Evolutionary conservation across 768 basidiomycete genomes (phyloP), one percentile per base, ranked within the genome.

Genomic region (Serendipita vermifera): DNA sequence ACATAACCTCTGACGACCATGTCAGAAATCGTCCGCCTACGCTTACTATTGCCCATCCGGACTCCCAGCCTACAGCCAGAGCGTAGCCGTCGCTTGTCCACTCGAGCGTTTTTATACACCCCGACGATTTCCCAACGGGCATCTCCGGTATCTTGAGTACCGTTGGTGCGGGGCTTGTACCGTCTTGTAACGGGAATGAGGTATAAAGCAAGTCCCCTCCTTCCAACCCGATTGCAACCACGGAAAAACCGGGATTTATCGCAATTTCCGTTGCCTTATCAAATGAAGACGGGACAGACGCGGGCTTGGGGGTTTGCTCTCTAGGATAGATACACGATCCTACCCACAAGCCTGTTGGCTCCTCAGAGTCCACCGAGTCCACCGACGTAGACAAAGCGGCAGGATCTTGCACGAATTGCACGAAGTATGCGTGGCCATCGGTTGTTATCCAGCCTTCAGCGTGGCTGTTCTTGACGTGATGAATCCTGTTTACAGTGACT

Each of bases 81-180:
- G 88, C 89, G 69, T 92, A 92, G 2, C 94, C 94, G 68, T 99
- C 96, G 0, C 87, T 87, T 53, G 87, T 93, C 94, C 93, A 97
- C 62, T 90, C 81, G 67, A 94, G 73, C 9, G 78, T 67, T 58
- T 68, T 77, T 3, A 90, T 80, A 36, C 76, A 69, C 1, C 87
- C 88, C 3, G 74, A 24, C 9, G 46, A 5, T 77, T 22, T 66
- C 64, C 5, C 75, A 72, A 40, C 72, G 73, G 59, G 74, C 77
- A 59, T 79, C 78, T 33, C 78, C 73, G 59, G 80, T 79, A 51
- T 51, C 46, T 51, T 31, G 7, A 51, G 9, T 31, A 22, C n/a
- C 46, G 26, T 51, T 51, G 46, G 46, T 22, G 46, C 24, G 7
- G 32, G 22, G n/a, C n/a, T 15, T n/a, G 46, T 7, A 7, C 32